These are phyloP conservation scores for Leccinellum albellum DNA, from an alignment of 768 basidiomycete species.

Conservation along the genomic window DNA sequence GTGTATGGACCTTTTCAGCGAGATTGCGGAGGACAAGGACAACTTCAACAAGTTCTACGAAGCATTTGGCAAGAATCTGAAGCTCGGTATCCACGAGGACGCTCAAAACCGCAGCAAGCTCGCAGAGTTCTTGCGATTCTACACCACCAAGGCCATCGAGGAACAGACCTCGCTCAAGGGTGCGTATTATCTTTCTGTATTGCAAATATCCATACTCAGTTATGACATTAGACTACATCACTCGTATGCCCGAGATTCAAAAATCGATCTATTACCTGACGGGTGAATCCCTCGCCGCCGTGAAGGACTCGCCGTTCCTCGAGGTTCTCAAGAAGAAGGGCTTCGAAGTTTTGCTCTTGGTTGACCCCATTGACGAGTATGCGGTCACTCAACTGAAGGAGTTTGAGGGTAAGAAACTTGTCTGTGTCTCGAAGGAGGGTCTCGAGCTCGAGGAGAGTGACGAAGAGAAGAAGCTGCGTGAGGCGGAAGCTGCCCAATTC, in stretches of 20 bases:
- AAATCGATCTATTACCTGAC: conserved; percentile 99
- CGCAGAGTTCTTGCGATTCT: conserved; percentile 98
- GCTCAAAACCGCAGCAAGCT: conserved; percentile 99
- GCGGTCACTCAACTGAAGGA: conserved; percentile 98
- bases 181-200: conserved; percentile 29
- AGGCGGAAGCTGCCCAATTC: conserved; percentile 80
- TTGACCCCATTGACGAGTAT: conserved; percentile 99
- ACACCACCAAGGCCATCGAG: conserved; percentile 89
- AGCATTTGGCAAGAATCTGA: conserved; percentile 98
- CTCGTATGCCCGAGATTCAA: conserved; percentile 98
- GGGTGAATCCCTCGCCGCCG: conserved; percentile 90
- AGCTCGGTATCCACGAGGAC: conserved; percentile 99
- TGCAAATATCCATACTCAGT: neutral
- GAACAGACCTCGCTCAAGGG: conserved; percentile 94
- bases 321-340: conserved; percentile 99
- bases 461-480: conserved; percentile 90
- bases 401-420: conserved; percentile 95
- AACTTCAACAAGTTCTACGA: conserved; percentile 97
- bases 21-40: conserved; percentile 99
- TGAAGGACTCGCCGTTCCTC: conserved; percentile 95
- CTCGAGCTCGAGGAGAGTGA: conserved; percentile 99
- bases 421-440: conserved; percentile 98
- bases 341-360: conserved; percentile 95
- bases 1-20: conserved; percentile 87
- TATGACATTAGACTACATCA: conserved; percentile 80